These are phyloP conservation scores for Secale cereale DNA, from an alignment of 176 grass and related monocot species.

Conservation along the genomic window DNA sequence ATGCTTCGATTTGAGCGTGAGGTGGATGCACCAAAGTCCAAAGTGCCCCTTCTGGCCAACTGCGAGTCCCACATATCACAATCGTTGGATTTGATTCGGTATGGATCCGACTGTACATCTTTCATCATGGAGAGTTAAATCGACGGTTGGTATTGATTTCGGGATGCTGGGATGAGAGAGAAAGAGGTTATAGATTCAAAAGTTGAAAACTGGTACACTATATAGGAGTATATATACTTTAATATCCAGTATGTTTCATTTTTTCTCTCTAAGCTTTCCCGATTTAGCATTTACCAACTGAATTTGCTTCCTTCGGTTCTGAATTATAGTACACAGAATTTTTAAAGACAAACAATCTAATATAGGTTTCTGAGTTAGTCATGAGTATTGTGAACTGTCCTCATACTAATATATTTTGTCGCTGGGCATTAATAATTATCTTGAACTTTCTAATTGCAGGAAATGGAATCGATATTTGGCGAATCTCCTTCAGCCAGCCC, in stretches of 20 bases:
- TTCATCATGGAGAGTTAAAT: too few relatives aligned
- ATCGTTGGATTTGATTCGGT: too few relatives aligned
- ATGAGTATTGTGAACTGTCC: neutral
- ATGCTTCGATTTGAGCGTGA: too few relatives aligned
- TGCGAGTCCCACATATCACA: too few relatives aligned
- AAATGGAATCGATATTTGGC: constrained; percentile 91
- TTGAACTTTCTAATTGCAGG: constrained; percentile 37
- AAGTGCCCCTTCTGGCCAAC: too few relatives aligned
- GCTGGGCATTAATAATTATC: neutral
- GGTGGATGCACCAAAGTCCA: too few relatives aligned
- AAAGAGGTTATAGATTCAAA: too few relatives aligned
- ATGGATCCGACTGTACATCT: too few relatives aligned
- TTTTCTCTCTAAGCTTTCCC: neutral
- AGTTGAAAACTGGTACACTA: too few relatives aligned
- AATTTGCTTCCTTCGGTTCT: neutral
- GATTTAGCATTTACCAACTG: neutral
- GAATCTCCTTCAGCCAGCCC: constrained; percentile 53
- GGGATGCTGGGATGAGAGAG: too few relatives aligned
- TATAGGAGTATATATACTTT: neutral
- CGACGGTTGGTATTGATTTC: too few relatives aligned
- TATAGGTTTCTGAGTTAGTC: neutral
- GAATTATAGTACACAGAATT: neutral
- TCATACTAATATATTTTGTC: neutral
- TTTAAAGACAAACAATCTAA: neutral
- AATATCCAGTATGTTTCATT: neutral